Base-by-base conservation (phyloP, 164 flowering plant species). In the Aristolochia californica region DNA sequence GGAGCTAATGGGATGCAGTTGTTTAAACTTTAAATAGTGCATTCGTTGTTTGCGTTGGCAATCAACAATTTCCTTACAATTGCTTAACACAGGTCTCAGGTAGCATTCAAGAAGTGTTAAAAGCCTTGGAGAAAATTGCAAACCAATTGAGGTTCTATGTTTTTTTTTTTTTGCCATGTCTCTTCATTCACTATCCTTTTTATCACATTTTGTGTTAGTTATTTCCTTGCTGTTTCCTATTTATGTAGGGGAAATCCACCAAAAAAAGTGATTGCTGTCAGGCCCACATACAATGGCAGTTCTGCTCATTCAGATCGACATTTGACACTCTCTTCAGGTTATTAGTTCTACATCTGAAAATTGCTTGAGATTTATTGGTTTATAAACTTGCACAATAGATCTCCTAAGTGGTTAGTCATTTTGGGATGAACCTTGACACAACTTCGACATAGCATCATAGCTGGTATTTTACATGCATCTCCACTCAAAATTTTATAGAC, bases 111-210 rank as follows among this genome's bases (percentile, higher is more conserved):
- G 83, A 74, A 17, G 95, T 87, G 27, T 59, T 85, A 57, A 77
- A 78, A 67, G 94, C 97, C 65, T 59, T 90, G 66, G 83, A 75
- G 64, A 80, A 81, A 68, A 84, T 90, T 68, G 83, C 89, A 47
- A 60, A 60, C 72, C 80, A 77, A 45, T 75, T 90, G 53, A 85
- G 97, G 97, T 90, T 55, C 14, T 10, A 22, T 55, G 18, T 40
- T 45, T 45, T 40, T 45, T 45, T 40, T 38, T 14, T 43, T 34
- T 13, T 56, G 45, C 27, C 27, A 16, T 22, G 18, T 26, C 22
- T 57, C 48, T 24, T 57, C 38, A 13, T 9, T 21, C 20, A 5
- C 23, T 56, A 7, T 22, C 4, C 21, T 38, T 38, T 18, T 60
- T 50, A 22, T 22, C 14, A 2, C 17, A 14, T 23, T 2, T 16